Conservation (phyloP, 1,284 basidiomycete species). For the Cerrena zonata region DNA sequence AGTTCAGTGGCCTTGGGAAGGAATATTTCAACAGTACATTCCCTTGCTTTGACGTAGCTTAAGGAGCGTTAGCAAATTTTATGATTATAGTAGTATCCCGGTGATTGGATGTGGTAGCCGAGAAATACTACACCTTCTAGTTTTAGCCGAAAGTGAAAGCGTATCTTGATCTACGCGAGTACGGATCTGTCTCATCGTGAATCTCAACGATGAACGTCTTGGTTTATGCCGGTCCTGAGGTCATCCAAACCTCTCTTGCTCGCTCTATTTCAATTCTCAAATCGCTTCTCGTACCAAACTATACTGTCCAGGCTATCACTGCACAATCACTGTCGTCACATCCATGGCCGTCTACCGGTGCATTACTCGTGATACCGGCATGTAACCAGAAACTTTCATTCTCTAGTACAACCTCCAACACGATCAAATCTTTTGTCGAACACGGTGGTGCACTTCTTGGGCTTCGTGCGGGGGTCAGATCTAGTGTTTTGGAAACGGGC, state of each 20-base stretch:
- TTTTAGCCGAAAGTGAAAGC: too few relatives aligned
- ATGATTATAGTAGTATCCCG: too few relatives aligned
- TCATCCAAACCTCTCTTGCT: conserved; percentile 51
- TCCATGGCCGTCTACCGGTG: conserved; percentile 74
- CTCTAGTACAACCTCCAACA: conserved; percentile 39
- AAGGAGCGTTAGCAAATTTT: too few relatives aligned
- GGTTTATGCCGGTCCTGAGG: conserved; percentile 72
- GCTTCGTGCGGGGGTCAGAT: conserved; percentile 17
- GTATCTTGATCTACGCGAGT: too few relatives aligned
- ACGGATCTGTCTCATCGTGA: neutral
- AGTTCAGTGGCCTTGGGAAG: too few relatives aligned
- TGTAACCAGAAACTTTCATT: conserved; percentile 49
- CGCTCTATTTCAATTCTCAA: conserved; percentile 54
- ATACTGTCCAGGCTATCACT: conserved; percentile 69
- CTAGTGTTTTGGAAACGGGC: conserved; percentile 8
- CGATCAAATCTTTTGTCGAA: conserved; percentile 61
- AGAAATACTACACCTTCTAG: too few relatives aligned
- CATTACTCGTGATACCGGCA: conserved; percentile 72
- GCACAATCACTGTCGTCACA: conserved; percentile 53
- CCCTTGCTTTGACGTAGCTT: too few relatives aligned
- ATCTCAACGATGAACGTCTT: conserved; percentile 65
- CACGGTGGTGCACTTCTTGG: conserved; percentile 51
- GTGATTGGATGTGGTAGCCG: too few relatives aligned
- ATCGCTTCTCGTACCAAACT: conserved; percentile 62
- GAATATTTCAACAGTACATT: too few relatives aligned